These are phyloP conservation scores for Penicillium taxi DNA, from an alignment of 495 filamentous ascomycete genomes.

Conservation along the genomic window DNA sequence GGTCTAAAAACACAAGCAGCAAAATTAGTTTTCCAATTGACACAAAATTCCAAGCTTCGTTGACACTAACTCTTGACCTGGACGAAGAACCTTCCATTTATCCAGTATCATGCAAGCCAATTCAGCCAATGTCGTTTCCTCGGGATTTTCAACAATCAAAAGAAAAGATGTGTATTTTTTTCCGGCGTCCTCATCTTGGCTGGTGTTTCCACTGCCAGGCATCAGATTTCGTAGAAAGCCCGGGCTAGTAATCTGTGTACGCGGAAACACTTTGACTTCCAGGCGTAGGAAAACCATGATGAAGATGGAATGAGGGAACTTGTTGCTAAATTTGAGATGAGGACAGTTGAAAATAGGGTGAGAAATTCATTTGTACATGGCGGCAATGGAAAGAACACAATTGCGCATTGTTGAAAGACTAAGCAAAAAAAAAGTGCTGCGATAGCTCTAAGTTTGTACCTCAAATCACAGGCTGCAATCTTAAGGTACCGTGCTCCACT, in stretches of 20 bases:
- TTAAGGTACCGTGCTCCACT: too few relatives aligned
- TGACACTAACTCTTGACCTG: constrained; percentile 25
- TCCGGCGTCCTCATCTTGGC: background rate
- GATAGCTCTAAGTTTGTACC: background rate
- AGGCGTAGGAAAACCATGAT: constrained; percentile 35
- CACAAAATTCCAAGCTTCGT: background rate
- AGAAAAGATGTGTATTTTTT: constrained; percentile 25
- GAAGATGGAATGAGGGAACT: too few relatives aligned
- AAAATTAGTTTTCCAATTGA: background rate
- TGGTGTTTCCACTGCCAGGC: background rate
- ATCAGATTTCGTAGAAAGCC: constrained; percentile 7
- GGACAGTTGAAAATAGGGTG: background rate
- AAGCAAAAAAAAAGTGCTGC: background rate
- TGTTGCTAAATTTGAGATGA: background rate
- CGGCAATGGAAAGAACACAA: background rate
- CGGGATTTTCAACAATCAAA: constrained; percentile 23
- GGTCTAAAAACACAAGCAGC: constrained; percentile 19
- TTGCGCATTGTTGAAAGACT: background rate
- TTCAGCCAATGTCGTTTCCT: constrained; percentile 23
- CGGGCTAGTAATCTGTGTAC: constrained; percentile 16
- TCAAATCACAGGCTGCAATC: background rate
- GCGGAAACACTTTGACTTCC: constrained; percentile 29
- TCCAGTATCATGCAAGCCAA: constrained; percentile 28
- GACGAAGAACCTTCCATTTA: constrained; percentile 29
- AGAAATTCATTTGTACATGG: background rate